Evolutionary conservation across 176 grass and related monocot species (phyloP).

Genomic region (Rhynchospora tenuis): DNA sequence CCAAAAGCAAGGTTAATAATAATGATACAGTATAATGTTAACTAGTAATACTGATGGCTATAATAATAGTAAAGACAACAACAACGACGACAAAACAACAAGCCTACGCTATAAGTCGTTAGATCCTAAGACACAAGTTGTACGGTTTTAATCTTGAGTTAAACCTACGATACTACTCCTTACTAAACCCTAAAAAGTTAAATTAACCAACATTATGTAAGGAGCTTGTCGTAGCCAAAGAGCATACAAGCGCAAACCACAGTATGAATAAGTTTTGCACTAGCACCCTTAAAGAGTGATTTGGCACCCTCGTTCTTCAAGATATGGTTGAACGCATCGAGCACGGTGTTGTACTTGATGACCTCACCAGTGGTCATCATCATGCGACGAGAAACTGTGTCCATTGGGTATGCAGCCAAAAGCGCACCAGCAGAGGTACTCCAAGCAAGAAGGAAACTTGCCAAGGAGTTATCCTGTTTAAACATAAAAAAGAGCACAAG

Average conservation of each 20-base stretch:
- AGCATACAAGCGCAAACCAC: constrained; percentile 57
- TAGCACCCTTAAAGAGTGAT: constrained; percentile 57
- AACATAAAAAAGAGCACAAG: neutral
- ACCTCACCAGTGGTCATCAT: constrained; percentile 71
- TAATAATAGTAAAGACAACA: no score
- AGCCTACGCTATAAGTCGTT: no score
- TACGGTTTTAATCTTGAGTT: no score
- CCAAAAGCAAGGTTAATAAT: no score
- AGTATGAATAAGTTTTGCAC: constrained; percentile 43
- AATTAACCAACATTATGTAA: no score
- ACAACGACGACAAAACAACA: no score
- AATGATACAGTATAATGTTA: no score
- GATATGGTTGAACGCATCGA: constrained; percentile 56
- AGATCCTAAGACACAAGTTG: no score
- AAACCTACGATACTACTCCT: no score
- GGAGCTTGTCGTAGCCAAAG: constrained; percentile 48
- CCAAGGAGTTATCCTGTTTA: constrained; percentile 52
- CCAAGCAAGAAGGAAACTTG: constrained; percentile 51
- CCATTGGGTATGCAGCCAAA: constrained; percentile 52
- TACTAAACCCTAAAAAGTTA: no score
- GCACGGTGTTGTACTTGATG: constrained; percentile 44
- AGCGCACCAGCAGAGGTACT: constrained; percentile 51
- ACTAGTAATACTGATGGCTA: no score
- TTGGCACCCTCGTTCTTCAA: constrained; percentile 42
- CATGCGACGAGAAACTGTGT: constrained; percentile 54